Percentiles rank a stretch among this genome's conserved stretches.
Conservation (phyloP, 2,329 filamentous ascomycete species). For the Daldinia sp. region DNA sequence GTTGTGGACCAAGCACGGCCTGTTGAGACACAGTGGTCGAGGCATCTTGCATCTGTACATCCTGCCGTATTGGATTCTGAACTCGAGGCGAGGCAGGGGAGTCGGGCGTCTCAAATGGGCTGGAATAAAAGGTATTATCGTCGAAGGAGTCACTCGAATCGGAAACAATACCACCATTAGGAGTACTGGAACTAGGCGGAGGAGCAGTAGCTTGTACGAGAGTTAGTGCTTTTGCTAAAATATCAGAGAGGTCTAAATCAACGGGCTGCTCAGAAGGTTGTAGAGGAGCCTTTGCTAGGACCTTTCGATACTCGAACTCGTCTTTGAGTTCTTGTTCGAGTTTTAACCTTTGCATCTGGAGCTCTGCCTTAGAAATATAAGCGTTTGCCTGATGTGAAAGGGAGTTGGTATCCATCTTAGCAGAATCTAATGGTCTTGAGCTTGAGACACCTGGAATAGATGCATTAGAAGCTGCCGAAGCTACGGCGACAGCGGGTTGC, state of each 20-base stretch:
- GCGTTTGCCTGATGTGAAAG: conserved; percentile 89
- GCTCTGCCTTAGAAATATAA: conserved; percentile 83
- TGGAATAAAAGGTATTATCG: conserved; percentile 96
- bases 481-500: conserved; percentile 50
- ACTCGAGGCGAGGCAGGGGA: conserved; percentile 61
- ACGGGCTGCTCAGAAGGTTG: conserved; percentile 65
- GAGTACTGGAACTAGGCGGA: conserved; percentile 68
- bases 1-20: conserved; percentile 42
- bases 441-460: conserved; percentile 55
- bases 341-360: conserved; percentile 81
- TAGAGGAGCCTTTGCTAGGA: conserved; percentile 56
- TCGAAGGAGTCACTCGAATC: conserved; percentile 84
- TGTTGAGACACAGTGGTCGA: conserved; percentile 54
- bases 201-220: conserved; percentile 77
- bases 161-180: conserved; percentile 68
- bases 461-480: conserved; percentile 42
- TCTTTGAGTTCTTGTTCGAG: conserved; percentile 83
- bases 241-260: conserved; percentile 78
- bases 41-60: conserved; percentile 55
- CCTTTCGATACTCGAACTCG: conserved; percentile 75
- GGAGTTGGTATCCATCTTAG: conserved; percentile 79
- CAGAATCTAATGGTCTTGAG: conserved; percentile 59
- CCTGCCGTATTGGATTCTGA: conserved; percentile 59
- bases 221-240: conserved; percentile 77
- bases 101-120: conserved; percentile 83